Percentiles rank a stretch among this genome's conserved stretches.
These are phyloP conservation scores for Euphorbia pulcherrima DNA, from an alignment of 345 rosid genomes.

Conservation along the genomic window DNA sequence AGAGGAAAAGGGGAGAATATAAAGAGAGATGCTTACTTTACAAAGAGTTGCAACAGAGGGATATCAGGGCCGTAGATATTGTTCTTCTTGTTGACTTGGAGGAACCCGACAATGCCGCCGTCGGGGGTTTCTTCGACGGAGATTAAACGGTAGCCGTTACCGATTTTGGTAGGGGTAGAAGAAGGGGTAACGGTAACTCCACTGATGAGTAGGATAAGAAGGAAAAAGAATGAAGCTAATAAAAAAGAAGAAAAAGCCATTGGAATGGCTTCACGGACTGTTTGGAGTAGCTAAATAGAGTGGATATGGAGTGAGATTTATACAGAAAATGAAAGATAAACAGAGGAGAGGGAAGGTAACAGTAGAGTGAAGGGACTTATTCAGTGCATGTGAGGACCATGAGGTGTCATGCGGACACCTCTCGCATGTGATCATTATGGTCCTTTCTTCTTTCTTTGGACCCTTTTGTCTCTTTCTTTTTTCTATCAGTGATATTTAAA, in stretches of 20 bases:
- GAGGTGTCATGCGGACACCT: neutral
- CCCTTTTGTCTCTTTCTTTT: neutral
- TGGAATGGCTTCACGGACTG: neutral
- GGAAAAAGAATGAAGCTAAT: neutral
- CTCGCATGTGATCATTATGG: slow-evolving; percentile 16
- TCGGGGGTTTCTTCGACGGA: slow-evolving; percentile 69
- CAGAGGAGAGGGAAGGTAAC: neutral
- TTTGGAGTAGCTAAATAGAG: neutral
- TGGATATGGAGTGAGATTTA: neutral
- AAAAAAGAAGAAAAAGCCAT: slow-evolving; percentile 18
- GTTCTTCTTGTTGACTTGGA: slow-evolving; percentile 75
- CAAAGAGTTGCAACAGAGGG: slow-evolving; percentile 62
- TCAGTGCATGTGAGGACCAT: slow-evolving; percentile 8
- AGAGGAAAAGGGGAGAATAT: too few species aligned
- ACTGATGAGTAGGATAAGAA: slow-evolving; percentile 31
- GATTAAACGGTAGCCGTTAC: slow-evolving; percentile 81
- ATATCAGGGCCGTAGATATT: slow-evolving; percentile 79
- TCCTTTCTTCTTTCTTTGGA: neutral
- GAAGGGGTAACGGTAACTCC: slow-evolving; percentile 28
- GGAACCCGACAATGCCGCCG: slow-evolving; percentile 69
- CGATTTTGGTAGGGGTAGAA: slow-evolving; percentile 45
- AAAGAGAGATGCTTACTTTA: slow-evolving; percentile 50
- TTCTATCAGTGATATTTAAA: neutral
- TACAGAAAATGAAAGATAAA: neutral
- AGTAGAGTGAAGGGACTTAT: neutral